A percentile compares a stretch with the other conserved stretches of the same genome.
Conservation (phyloP, 306 rosid genomes). For the Abrus precatorius region DNA sequence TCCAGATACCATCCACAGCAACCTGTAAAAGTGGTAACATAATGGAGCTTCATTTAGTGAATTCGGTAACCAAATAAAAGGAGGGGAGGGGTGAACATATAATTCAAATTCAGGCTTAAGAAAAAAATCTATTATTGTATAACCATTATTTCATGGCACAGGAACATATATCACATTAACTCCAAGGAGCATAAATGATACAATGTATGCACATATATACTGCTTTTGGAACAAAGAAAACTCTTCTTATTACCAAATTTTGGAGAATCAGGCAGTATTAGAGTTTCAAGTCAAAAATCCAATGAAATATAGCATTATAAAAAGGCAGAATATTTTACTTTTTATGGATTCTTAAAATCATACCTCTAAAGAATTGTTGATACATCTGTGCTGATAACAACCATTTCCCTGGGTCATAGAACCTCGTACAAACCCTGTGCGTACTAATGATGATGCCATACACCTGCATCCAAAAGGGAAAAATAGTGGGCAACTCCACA, state of each 20-base stretch:
- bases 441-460: constrained; percentile 94
- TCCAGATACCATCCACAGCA: constrained; percentile 96
- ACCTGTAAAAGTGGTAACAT: constrained; percentile 57
- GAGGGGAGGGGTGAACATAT: neutral
- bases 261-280: constrained; percentile 14
- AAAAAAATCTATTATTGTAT: neutral
- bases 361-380: constrained; percentile 87
- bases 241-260: neutral
- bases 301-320: constrained; percentile 27
- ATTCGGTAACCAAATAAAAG: constrained; percentile 15
- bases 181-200: neutral
- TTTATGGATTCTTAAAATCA: constrained; percentile 31
- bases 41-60: constrained; percentile 30
- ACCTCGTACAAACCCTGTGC: constrained; percentile 95
- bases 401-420: constrained; percentile 98
- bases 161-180: neutral
- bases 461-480: constrained; percentile 68
- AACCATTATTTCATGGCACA: neutral
- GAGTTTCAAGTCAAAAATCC: constrained; percentile 31
- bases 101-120: constrained; percentile 21
- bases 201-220: too few species aligned
- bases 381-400: constrained; percentile 95
- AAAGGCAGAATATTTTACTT: constrained; percentile 9
- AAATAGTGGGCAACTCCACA: constrained; percentile 45
- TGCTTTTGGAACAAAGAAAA: too few species aligned